Conservation (phyloP, 495 filamentous ascomycete species). For the Tuber brumale region DNA sequence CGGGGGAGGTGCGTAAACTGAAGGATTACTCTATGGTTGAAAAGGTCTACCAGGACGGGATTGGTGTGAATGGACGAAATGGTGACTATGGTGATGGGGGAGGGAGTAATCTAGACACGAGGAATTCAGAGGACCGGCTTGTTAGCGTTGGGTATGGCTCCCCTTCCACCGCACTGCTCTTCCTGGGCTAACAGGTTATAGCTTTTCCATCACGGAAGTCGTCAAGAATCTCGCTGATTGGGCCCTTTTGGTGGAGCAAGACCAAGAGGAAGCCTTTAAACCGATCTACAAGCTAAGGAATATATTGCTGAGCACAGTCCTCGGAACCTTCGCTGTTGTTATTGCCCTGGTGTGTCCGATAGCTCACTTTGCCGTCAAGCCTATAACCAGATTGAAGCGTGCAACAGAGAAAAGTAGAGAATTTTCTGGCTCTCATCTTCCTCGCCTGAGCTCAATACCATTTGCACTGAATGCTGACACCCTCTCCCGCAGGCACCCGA, state of each 20-base stretch:
- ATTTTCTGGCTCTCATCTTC: background rate
- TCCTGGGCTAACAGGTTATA: constrained; percentile 5
- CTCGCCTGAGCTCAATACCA: background rate
- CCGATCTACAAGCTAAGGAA: constrained; percentile 66
- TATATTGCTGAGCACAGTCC: constrained; percentile 75
- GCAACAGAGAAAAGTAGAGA: constrained; percentile 69
- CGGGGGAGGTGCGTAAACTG: constrained; percentile 26
- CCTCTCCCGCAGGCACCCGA: constrained; percentile 27
- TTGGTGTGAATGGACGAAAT: constrained; percentile 16
- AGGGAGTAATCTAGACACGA: constrained; percentile 43
- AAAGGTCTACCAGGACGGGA: constrained; percentile 27
- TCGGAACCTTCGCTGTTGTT: constrained; percentile 67
- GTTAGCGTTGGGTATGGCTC: constrained; percentile 56
- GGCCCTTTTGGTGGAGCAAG: constrained; percentile 74
- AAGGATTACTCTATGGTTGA: constrained; percentile 30
- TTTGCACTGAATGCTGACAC: constrained; percentile 5
- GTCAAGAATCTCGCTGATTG: constrained; percentile 57
- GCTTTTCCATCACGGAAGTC: constrained; percentile 28
- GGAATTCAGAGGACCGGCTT: constrained; percentile 50
- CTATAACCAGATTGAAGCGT: constrained; percentile 67
- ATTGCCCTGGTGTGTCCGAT: constrained; percentile 64
- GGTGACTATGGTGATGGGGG: constrained; percentile 37
- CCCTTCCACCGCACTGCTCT: constrained; percentile 39
- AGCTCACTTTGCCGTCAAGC: constrained; percentile 70
- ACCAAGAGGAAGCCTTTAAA: constrained; percentile 62